Conservation (phyloP, 2,329 filamentous ascomycete genomes). For the Ascochyta fabae region DNA sequence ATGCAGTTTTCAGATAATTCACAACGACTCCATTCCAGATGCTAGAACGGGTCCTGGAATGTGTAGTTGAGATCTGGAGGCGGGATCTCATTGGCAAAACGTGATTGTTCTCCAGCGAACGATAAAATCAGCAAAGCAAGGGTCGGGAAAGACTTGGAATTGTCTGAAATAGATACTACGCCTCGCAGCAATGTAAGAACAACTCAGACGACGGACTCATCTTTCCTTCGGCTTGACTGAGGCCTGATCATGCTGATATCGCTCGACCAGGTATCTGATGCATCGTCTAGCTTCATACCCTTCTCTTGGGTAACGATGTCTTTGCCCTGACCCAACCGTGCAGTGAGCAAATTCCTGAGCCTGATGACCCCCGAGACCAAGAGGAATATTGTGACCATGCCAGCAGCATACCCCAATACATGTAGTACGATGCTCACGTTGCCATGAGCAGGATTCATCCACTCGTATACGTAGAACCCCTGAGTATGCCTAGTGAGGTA, state of each 20-base stretch:
- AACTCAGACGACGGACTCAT: slow-evolving; percentile 9
- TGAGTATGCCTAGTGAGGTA: slow-evolving; percentile 73
- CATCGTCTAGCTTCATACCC: slow-evolving; percentile 18
- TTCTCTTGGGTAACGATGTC: slow-evolving; percentile 17
- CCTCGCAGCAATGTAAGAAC: background rate
- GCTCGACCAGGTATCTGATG: slow-evolving; percentile 22
- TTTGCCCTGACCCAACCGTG: slow-evolving; percentile 7
- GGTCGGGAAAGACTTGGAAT: background rate
- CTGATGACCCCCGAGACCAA: slow-evolving; percentile 25
- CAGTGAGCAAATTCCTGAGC: slow-evolving; percentile 20
- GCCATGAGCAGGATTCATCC: slow-evolving; percentile 38
- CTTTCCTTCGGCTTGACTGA: background rate
- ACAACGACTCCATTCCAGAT: too few species aligned
- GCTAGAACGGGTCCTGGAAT: too few species aligned
- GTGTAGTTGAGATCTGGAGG: too few species aligned
- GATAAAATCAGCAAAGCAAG: background rate
- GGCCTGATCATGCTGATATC: slow-evolving; percentile 17
- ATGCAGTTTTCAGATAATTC: too few species aligned
- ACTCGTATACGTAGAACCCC: slow-evolving; percentile 76
- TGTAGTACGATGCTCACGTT: slow-evolving; percentile 30
- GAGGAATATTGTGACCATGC: slow-evolving; percentile 28
- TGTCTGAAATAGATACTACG: too few species aligned
- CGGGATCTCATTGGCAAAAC: too few species aligned
- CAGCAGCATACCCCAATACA: slow-evolving; percentile 31
- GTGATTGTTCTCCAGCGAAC: too few species aligned